Evolutionary conservation across 1,284 basidiomycete genomes (phyloP).

Genomic region (Ceraceosorus guamensis): DNA sequence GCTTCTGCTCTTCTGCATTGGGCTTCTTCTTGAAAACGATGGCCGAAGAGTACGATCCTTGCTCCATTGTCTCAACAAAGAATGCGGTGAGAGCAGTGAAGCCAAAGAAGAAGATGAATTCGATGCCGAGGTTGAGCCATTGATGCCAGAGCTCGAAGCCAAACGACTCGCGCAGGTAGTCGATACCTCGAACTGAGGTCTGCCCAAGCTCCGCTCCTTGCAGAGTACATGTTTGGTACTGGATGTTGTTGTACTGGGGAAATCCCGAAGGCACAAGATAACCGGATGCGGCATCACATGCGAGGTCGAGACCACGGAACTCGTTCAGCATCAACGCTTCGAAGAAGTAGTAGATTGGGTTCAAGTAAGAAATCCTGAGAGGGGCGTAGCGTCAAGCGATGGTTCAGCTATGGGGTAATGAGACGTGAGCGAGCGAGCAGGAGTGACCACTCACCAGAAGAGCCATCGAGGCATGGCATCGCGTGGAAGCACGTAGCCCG

Average conservation of each 20-base stretch:
- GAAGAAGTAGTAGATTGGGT: slow-evolving; percentile 65
- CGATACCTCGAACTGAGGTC: slow-evolving; percentile 51
- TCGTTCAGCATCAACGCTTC: slow-evolving; percentile 58
- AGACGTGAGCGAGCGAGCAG: no score
- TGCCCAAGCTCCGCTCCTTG: slow-evolving; percentile 50
- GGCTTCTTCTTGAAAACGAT: slow-evolving; percentile 44
- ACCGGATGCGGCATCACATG: no score
- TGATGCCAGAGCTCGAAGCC: slow-evolving; percentile 56
- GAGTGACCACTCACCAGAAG: no score
- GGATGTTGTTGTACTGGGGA: no score
- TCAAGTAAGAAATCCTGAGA: slow-evolving; percentile 30
- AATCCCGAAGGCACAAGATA: no score
- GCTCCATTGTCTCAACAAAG: slow-evolving; percentile 29
- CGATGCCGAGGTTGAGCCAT: slow-evolving; percentile 50
- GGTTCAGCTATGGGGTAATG: no score
- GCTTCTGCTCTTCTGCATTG: slow-evolving; percentile 28
- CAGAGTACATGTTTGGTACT: slow-evolving; percentile 50
- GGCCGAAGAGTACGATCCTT: slow-evolving; percentile 31
- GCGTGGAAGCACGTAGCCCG: slow-evolving; percentile 36
- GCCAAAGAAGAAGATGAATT: slow-evolving; percentile 30
- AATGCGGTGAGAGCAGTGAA: slow-evolving; percentile 34
- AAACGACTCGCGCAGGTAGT: slow-evolving; percentile 57
- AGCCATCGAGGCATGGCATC: slow-evolving; percentile 74
- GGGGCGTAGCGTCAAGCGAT: no score
- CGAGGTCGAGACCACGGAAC: slow-evolving; percentile 46